These are phyloP conservation scores for Brassica incana DNA, from an alignment of 345 rosid species.

Conservation along the genomic window DNA sequence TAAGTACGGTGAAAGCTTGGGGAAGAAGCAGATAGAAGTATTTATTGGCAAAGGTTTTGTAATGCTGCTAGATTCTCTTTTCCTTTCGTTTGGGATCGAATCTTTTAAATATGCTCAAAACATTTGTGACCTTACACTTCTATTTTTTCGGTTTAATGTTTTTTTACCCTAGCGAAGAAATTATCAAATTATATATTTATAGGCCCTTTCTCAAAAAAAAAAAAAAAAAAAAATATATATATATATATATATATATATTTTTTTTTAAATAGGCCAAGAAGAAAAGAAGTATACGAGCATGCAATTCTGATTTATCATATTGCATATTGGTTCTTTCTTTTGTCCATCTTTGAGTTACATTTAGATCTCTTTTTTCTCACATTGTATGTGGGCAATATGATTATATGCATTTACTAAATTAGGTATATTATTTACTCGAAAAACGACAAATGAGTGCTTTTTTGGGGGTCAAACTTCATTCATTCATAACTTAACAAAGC, in stretches of 20 bases:
- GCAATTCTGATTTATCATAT: constrained; percentile 1
- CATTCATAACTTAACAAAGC: too few relatives aligned
- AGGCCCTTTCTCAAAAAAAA: too few relatives aligned
- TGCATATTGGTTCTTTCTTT: neutral
- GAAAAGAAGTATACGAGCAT: neutral
- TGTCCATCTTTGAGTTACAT: neutral
- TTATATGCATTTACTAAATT: neutral
- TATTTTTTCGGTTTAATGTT: neutral
- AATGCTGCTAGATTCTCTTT: constrained; percentile 37
- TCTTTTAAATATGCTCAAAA: constrained; percentile 29
- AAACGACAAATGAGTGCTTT: neutral
- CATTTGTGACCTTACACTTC: constrained; percentile 25
- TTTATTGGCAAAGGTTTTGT: constrained; percentile 31
- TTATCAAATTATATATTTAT: neutral
- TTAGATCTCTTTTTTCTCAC: neutral
- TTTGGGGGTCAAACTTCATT: too few relatives aligned
- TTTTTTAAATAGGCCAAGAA: neutral
- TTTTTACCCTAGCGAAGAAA: neutral
- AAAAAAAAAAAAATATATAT: too few relatives aligned
- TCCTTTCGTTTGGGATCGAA: constrained; percentile 37
- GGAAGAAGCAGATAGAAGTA: neutral
- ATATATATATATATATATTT: too few relatives aligned
- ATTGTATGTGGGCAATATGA: neutral
- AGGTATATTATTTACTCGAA: neutral
- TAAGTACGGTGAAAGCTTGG: constrained; percentile 21